phyloP scores from a whole-genome alignment of 352 stramenopile species.

The Phytopythium boreale region DNA sequence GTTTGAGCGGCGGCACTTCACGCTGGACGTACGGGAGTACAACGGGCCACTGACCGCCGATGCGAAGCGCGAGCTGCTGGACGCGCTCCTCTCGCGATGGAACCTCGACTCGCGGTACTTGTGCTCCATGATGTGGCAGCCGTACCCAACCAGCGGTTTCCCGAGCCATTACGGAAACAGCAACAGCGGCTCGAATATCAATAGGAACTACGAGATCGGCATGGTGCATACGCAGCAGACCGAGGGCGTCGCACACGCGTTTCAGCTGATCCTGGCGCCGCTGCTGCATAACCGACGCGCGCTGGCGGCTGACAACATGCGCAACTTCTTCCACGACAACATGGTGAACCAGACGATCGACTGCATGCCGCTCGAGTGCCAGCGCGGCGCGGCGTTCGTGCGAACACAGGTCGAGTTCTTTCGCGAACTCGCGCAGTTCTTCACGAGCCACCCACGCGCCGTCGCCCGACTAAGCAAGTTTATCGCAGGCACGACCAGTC shows the following conservation, averaged over 20 bases:
- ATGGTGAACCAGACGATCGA: conserved; percentile 38
- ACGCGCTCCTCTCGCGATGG: conserved; percentile 37
- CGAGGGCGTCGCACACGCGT: conserved; percentile 37
- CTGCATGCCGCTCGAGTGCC: conserved; percentile 28
- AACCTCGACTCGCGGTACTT: conserved; percentile 45
- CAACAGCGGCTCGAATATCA: not conserved
- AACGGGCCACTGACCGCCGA: conserved; percentile 36
- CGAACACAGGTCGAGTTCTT: conserved; percentile 32
- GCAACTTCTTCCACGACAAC: conserved; percentile 40
- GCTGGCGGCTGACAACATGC: conserved; percentile 33
- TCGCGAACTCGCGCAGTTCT: conserved; percentile 39
- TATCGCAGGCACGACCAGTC: conserved; percentile 20
- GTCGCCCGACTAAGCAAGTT: conserved; percentile 39
- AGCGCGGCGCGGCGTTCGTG: conserved; percentile 31
- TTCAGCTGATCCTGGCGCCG: conserved; percentile 44
- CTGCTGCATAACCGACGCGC: conserved; percentile 30
- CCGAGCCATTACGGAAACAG: not conserved
- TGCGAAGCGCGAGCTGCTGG: conserved; percentile 37
- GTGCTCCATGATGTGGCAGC: conserved; percentile 47
- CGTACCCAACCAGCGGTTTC: conserved; percentile 18
- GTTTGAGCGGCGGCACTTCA: conserved; percentile 43
- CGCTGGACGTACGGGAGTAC: conserved; percentile 42
- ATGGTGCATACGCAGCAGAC: conserved; percentile 28
- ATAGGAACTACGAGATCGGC: conserved; percentile 10
- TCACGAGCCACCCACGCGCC: conserved; percentile 42